A percentile compares a stretch with the other conserved stretches of the same genome.
Conservation (phyloP, 306 rosid species). For the Acacia melanoxylon region DNA sequence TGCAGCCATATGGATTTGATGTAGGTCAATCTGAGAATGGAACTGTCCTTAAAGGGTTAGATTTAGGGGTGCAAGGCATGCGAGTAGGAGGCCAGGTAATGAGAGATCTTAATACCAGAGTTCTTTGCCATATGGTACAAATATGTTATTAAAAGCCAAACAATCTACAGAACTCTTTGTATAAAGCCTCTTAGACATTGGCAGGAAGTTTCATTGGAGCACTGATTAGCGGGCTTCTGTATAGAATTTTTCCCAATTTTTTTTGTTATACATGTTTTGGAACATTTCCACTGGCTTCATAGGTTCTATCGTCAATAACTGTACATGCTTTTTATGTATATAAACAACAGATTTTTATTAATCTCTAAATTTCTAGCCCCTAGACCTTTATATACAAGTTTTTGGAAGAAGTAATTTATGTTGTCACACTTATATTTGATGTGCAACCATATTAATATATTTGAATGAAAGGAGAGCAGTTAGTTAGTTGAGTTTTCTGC, state of each 20-base stretch:
- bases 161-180: background rate
- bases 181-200: background rate
- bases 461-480: conserved; percentile 19
- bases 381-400: background rate
- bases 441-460: conserved; percentile 8
- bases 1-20: conserved; percentile 98
- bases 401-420: conserved; percentile 1
- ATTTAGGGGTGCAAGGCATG: conserved; percentile 92
- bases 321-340: background rate
- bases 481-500: conserved; percentile 36
- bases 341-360: background rate
- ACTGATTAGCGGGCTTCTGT: conserved; percentile 1
- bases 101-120: conserved; percentile 19
- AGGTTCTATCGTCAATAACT: background rate
- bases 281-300: background rate
- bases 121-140: conserved; percentile 14
- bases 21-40: conserved; percentile 92
- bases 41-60: conserved; percentile 84
- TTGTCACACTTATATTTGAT: conserved; percentile 1
- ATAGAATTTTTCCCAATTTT: conserved; percentile 3
- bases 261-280: background rate
- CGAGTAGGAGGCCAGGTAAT: conserved; percentile 94
- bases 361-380: background rate
- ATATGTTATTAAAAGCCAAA: conserved; percentile 5
- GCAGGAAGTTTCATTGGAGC: conserved; percentile 9